Evolutionary conservation across 257 asterid genomes (phyloP), one percentile per base, ranked within the genome.

Genomic region (Vinca minor): DNA sequence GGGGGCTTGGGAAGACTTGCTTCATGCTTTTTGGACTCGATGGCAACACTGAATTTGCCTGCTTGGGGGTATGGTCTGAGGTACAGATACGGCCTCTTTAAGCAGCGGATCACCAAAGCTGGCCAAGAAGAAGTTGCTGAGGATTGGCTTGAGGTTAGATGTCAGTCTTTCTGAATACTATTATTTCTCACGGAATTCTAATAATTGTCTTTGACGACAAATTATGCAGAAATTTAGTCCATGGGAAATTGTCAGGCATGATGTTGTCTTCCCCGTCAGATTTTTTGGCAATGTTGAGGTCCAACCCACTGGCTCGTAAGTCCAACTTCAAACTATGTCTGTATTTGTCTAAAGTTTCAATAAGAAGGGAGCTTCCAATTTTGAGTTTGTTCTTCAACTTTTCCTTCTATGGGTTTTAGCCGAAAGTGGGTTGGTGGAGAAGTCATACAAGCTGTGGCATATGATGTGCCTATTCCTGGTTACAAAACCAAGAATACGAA

Each of bases 31-130:
- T 87, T 93, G 41, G 99, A 93, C 77, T 93, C 99, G 23, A 93
- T 93, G 97, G 96, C 99, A 42, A 93, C 99, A 45, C 68, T 93
- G 78, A 89, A 81, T 73, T 80, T 93, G 75, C 99, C 99, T 15
- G 99, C 99, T 25, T 93, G 99, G 99, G 99, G 99, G 21, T 93
- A 93, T 76, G 99, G 99, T 62, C 79, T 93, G 85, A 85, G 99
- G 77, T 93, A 93, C 81, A 85, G 86, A 78, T 87, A 93, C 66
- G 99, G 99, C 34, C 84, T 89, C 52, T 93, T 93, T 79, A 93
- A 93, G 89, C 99, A 93, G 75, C 78, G 72, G 64, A 89, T 93
- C 70, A 68, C 85, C 65, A 85, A 83, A 75, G 81, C 82, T 59
- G 99, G 99, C 62, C 99, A 93, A 72, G 97, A 85, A 71, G 99